Percentiles rank a stretch among this genome's conserved stretches.
These are phyloP conservation scores for Epithemia pelagica DNA, from an alignment of 108 stramenopile genomes.

Conservation along the genomic window DNA sequence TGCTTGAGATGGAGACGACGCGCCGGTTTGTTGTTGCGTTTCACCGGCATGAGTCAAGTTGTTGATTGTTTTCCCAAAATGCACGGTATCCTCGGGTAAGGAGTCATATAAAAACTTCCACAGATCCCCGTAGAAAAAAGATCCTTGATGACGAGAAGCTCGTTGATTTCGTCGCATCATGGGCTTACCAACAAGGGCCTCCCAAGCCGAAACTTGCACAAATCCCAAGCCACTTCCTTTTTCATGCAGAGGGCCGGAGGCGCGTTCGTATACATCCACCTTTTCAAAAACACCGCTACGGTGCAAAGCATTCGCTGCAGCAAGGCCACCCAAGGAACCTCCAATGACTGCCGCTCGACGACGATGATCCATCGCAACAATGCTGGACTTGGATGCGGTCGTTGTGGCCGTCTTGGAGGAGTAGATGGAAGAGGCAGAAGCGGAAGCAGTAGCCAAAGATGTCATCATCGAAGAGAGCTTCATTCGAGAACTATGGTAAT, in stretches of 20 bases:
- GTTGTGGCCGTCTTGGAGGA: too few species aligned
- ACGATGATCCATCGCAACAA: too few species aligned
- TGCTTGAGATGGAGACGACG: background rate
- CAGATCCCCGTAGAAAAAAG: constrained; percentile 17
- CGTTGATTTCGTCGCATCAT: constrained; percentile 18
- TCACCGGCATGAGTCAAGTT: background rate
- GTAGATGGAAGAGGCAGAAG: too few species aligned
- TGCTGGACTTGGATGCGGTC: too few species aligned
- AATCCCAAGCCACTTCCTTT: constrained; percentile 18
- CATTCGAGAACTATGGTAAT: too few species aligned
- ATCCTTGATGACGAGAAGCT: constrained; percentile 10
- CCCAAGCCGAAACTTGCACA: constrained; percentile 18
- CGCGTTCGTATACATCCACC: constrained; percentile 49
- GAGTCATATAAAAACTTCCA: constrained; percentile 14
- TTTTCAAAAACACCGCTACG: constrained; percentile 9
- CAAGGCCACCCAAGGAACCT: constrained; percentile 41
- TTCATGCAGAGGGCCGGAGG: constrained; percentile 2
- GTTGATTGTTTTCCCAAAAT: background rate
- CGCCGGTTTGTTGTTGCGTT: background rate
- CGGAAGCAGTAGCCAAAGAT: too few species aligned
- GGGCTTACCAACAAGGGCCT: constrained; percentile 1
- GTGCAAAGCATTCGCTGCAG: constrained; percentile 32
- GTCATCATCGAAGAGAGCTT: too few species aligned
- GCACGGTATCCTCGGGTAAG: constrained; percentile 4
- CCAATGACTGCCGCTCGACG: constrained; percentile 35